Evolutionary conservation across 2,329 filamentous ascomycete genomes (phyloP).

Genomic region (Pseudogymnoascus sp.): DNA sequence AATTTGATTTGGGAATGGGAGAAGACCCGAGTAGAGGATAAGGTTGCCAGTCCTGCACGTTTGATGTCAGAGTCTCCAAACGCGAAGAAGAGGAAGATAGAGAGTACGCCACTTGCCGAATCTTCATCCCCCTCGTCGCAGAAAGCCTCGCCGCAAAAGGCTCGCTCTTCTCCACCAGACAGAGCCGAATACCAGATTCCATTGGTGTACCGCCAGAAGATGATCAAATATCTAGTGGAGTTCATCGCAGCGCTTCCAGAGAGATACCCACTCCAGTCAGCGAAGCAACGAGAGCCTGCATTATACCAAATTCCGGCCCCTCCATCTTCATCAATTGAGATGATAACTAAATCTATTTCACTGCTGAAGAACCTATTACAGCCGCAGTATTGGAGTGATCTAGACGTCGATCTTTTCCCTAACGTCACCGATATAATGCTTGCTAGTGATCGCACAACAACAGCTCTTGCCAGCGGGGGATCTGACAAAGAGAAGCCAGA

Average conservation of each 20-base stretch:
- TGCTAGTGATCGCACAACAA: conserved; percentile 65
- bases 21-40: conserved; percentile 64
- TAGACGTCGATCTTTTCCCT: conserved; percentile 84
- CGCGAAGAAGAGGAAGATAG: conserved; percentile 66
- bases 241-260: conserved; percentile 90
- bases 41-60: conserved; percentile 31
- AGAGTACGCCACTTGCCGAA: conserved; percentile 40
- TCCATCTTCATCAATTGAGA: conserved; percentile 56
- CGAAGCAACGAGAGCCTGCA: conserved; percentile 50
- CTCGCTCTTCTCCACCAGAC: conserved; percentile 33
- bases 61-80: conserved; percentile 60
- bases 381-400: conserved; percentile 80
- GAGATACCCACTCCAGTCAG: conserved; percentile 67
- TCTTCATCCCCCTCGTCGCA: conserved; percentile 46
- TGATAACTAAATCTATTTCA: conserved; percentile 75
- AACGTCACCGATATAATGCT: conserved; percentile 84
- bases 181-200: conserved; percentile 61
- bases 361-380: conserved; percentile 79
- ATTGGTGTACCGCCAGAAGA: conserved; percentile 58
- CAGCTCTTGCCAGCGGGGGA: conserved; percentile 41
- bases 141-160: conserved; percentile 31
- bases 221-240: conserved; percentile 90
- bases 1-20: conserved; percentile 91
- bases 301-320: conserved; percentile 37
- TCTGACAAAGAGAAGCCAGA: conserved; percentile 63